Evolutionary conservation across 2,329 filamentous ascomycete species (phyloP), one percentile per base, ranked within the genome.

Genomic region (Fusarium chuoi): DNA sequence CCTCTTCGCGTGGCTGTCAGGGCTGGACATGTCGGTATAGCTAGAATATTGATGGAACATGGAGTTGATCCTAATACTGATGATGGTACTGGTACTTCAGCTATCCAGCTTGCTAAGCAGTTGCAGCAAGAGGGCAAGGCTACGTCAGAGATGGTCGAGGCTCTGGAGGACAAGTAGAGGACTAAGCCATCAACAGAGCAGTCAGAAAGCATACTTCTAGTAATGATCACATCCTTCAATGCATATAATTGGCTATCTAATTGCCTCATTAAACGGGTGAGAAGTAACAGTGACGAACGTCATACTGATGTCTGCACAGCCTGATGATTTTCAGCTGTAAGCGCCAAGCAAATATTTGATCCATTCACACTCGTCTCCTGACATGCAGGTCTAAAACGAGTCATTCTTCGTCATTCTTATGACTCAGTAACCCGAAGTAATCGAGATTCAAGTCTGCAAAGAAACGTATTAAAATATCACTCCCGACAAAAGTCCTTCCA

Each of bases 331-430:
- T 54, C 51, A 28, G 51, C 24, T 38, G 7, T 28, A 38, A 54
- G 18, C 24, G 35, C 51, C 51, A 54, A 54, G 51, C 2, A 36
- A 38, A 9, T 0, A 10, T 17, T 2, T 26, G 14, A 22, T 54
- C 49, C 49, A 38, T 26, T 38, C 24, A 38, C 7, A 4, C 2
- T 12, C 3, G 4, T 38, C 2, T 2, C 10, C 5, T 5, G 2
- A 17, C 20, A 26, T 38, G 33, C 24, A 38, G 33, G n/a, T 22
- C 51, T 38, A 3, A 13, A 5, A 54, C 0, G 51, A 38, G 5
- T 38, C 24, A 38, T 22, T 2, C 7, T 1, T 6, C 7, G 3
- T 1, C 0, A 38, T 6, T 0, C 2, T 2, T 10, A 38, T 38
- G 18, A 38, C 7, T 28, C 30, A 17, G 35, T 13, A 38, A 5